phyloP scores from a whole-genome alignment of 306 rosid species.

The Cercis canadensis region DNA sequence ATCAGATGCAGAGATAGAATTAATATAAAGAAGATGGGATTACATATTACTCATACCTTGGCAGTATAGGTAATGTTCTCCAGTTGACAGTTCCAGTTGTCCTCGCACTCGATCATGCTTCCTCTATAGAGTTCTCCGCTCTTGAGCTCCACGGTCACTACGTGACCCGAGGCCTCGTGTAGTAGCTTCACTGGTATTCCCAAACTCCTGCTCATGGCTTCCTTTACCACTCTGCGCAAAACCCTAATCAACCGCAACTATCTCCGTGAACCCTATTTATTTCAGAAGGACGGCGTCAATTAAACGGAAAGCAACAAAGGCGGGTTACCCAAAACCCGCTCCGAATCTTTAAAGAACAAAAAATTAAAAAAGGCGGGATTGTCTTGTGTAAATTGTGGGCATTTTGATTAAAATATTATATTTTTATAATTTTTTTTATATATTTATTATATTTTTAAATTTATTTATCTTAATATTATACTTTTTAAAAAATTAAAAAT shows the following conservation, averaged over 20 bases:
- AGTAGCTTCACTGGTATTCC: conserved; percentile 99
- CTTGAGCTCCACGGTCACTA: conserved; percentile 95
- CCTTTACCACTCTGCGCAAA: conserved; percentile 30
- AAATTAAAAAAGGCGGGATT: too few species aligned
- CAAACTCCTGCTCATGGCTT: conserved; percentile 87
- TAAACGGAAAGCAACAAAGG: background rate
- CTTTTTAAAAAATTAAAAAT: too few species aligned
- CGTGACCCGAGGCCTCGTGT: conserved; percentile 96
- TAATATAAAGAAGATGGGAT: too few species aligned
- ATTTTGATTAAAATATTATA: too few species aligned
- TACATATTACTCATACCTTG: conserved; percentile 52
- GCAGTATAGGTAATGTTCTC: conserved; percentile 98
- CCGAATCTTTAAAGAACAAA: background rate
- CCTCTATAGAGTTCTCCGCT: conserved; percentile 99
- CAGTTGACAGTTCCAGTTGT: conserved; percentile 99
- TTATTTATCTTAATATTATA: too few species aligned
- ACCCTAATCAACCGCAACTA: conserved; percentile 48
- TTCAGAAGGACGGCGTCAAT: background rate
- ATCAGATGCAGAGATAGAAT: background rate
- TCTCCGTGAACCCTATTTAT: background rate
- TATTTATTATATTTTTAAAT: too few species aligned
- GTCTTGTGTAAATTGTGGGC: too few species aligned
- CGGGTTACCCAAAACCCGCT: background rate
- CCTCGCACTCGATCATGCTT: conserved; percentile 96
- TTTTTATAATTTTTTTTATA: too few species aligned